A percentile compares a stretch with the other conserved stretches of the same genome.
Evolutionary conservation across 2,329 filamentous ascomycete genomes (phyloP).

Genomic region (Aspergillus pseudoviridinutans): DNA sequence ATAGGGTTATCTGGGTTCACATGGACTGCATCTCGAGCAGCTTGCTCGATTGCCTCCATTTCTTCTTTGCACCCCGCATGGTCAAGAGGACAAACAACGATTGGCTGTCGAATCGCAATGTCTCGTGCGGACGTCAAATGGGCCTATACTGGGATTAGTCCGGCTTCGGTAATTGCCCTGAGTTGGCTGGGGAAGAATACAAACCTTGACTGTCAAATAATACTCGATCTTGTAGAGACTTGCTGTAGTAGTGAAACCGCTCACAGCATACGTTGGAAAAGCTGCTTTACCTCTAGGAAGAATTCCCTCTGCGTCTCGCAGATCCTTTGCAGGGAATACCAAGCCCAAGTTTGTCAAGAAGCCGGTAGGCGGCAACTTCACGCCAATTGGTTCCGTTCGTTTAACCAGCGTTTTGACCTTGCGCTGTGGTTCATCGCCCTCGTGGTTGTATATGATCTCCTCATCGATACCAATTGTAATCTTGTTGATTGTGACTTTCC

Average conservation of each 20-base stretch:
- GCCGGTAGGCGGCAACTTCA: conserved; percentile 83
- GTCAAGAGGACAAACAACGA: conserved; percentile 93
- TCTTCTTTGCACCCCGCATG: conserved; percentile 96
- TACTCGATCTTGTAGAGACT: conserved; percentile 98
- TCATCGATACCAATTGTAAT: conserved; percentile 94
- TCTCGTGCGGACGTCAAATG: conserved; percentile 84
- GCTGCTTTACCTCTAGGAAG: conserved; percentile 78
- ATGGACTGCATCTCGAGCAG: conserved; percentile 84
- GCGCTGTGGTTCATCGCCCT: conserved; percentile 89
- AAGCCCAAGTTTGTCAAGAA: conserved; percentile 91
- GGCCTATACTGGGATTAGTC: conserved; percentile 54
- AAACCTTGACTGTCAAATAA: conserved; percentile 86
- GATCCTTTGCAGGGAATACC: conserved; percentile 84
- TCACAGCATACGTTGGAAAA: conserved; percentile 84
- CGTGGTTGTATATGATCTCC: conserved; percentile 97
- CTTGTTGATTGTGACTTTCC: conserved; percentile 86
- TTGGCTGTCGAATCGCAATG: conserved; percentile 82
- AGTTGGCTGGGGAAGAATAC: neutral
- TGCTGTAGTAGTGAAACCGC: conserved; percentile 88
- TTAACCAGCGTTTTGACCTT: conserved; percentile 85
- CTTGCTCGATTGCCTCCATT: conserved; percentile 96
- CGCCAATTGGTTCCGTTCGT: conserved; percentile 73
- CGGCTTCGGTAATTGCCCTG: neutral
- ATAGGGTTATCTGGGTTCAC: conserved; percentile 88
- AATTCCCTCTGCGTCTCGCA: conserved; percentile 82